Conservation (phyloP, 2,329 filamentous ascomycete genomes). For the Cyphellophora attinorum region DNA sequence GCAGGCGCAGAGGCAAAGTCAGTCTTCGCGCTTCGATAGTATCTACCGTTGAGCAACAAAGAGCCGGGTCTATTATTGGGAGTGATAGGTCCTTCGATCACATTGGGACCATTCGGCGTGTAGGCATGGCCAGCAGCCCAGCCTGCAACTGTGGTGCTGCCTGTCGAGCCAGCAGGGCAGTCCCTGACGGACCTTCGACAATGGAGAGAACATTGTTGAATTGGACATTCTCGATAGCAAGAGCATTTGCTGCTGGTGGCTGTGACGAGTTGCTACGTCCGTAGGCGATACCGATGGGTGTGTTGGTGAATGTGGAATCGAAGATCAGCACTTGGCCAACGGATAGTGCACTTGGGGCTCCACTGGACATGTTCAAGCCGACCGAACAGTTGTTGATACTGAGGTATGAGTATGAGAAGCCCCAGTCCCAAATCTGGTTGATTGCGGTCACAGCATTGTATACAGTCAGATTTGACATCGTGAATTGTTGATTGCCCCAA, state of each 20-base stretch:
- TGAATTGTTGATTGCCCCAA: constrained; percentile 57
- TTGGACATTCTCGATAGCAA: constrained; percentile 49
- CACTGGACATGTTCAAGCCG: constrained; percentile 38
- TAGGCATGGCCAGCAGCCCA: constrained; percentile 38
- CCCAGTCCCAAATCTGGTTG: constrained; percentile 50
- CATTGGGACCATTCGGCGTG: constrained; percentile 32
- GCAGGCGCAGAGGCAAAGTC: constrained; percentile 35
- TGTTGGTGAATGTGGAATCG: constrained; percentile 43
- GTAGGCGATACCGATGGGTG: constrained; percentile 38
- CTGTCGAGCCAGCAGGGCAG: constrained; percentile 26
- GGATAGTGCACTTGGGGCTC: constrained; percentile 29
- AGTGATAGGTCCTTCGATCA: constrained; percentile 33
- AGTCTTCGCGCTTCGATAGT: constrained; percentile 42
- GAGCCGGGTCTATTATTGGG: constrained; percentile 31
- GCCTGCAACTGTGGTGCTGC: constrained; percentile 26
- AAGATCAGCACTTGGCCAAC: constrained; percentile 48
- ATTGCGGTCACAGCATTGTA: constrained; percentile 43
- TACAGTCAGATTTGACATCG: constrained; percentile 46
- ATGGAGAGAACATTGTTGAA: constrained; percentile 41
- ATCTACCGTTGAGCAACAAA: constrained; percentile 33
- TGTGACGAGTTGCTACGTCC: constrained; percentile 28
- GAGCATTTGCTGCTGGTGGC: constrained; percentile 33
- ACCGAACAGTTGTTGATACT: constrained; percentile 42
- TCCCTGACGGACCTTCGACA: constrained; percentile 27
- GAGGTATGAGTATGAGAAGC: constrained; percentile 45